phyloP scores from a whole-genome alignment of 139 green algal species.

The Yamagishiella unicocca region DNA sequence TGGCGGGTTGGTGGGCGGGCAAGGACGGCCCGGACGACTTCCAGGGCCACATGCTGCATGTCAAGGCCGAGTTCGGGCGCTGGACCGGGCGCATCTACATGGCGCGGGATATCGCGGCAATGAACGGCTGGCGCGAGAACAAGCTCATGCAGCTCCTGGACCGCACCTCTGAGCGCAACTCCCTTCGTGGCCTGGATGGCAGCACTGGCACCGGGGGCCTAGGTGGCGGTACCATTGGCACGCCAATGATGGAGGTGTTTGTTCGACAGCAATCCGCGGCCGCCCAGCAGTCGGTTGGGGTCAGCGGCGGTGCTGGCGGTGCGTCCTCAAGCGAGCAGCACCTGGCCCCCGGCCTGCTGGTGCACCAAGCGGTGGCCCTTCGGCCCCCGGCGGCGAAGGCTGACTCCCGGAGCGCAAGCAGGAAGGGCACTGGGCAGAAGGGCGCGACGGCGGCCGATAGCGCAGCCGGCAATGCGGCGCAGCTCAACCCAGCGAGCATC shows the following conservation, averaged over 20 bases:
- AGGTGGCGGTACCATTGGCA: constrained; percentile 50
- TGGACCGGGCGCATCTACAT: constrained; percentile 73
- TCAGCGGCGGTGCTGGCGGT: no score
- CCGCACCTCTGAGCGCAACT: not conserved
- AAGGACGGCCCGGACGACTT: constrained; percentile 72
- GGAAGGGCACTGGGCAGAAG: not conserved
- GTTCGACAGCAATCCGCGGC: constrained; percentile 54
- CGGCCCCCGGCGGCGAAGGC: constrained; percentile 34
- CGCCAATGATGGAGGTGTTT: constrained; percentile 80
- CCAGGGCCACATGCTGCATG: constrained; percentile 80
- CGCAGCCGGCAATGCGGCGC: no score
- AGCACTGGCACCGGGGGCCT: not conserved
- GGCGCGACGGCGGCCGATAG: not conserved
- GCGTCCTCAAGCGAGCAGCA: not conserved
- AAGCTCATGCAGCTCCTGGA: constrained; percentile 31
- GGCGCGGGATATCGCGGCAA: constrained; percentile 68
- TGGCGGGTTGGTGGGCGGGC: constrained; percentile 87
- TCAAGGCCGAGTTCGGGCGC: constrained; percentile 66
- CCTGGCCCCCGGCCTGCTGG: constrained; percentile 24
- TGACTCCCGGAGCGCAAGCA: not conserved
- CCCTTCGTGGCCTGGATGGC: constrained; percentile 1
- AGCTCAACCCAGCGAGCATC: constrained; percentile 31
- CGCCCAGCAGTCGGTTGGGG: no score
- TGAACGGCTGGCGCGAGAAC: constrained; percentile 50
- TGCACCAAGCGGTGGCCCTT: constrained; percentile 66